These are phyloP conservation scores for Chaetomium fimeti DNA, from an alignment of 495 filamentous ascomycete species.

Conservation along the genomic window DNA sequence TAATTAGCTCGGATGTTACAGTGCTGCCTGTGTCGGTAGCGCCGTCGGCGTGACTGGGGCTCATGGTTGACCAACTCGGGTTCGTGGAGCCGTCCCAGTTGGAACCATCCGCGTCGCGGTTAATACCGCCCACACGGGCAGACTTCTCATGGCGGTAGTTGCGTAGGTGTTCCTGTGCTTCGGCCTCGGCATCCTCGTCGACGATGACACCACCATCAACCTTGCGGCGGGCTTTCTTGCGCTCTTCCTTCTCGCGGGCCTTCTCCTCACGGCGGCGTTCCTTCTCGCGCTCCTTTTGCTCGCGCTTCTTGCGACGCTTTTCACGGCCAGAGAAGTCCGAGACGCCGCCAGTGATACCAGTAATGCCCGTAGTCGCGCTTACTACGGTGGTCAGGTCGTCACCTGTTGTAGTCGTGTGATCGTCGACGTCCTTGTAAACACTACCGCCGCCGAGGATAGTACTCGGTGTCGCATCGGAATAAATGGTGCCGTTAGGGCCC, in stretches of 20 bases:
- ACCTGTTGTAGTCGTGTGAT: conserved; percentile 50
- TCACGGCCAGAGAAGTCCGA: conserved; percentile 50
- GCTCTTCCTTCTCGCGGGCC: conserved; percentile 46
- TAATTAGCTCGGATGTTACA: conserved; percentile 55
- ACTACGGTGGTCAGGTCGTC: conserved; percentile 40
- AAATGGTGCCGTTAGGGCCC: conserved; percentile 79
- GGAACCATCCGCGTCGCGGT: conserved; percentile 70
- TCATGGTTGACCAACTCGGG: conserved; percentile 47
- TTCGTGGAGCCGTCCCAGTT: conserved; percentile 63
- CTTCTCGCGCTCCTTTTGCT: conserved; percentile 50
- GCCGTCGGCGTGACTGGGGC: conserved; percentile 22
- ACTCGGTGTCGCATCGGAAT: conserved; percentile 74
- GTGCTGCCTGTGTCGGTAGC: conserved; percentile 53
- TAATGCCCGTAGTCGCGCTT: conserved; percentile 44
- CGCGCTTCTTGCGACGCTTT: conserved; percentile 48
- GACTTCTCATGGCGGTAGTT: conserved; percentile 81
- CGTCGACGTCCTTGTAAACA: conserved; percentile 64
- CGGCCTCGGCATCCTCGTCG: conserved; percentile 65
- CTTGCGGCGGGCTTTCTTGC: conserved; percentile 39
- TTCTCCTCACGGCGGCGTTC: conserved; percentile 48
- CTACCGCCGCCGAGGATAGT: conserved; percentile 79
- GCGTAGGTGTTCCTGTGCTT: conserved; percentile 58
- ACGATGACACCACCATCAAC: conserved; percentile 45
- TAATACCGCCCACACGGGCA: conserved; percentile 81
- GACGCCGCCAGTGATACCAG: conserved; percentile 49